Conservation (phyloP, 768 basidiomycete species). For the Lactifluus subvellereus region DNA sequence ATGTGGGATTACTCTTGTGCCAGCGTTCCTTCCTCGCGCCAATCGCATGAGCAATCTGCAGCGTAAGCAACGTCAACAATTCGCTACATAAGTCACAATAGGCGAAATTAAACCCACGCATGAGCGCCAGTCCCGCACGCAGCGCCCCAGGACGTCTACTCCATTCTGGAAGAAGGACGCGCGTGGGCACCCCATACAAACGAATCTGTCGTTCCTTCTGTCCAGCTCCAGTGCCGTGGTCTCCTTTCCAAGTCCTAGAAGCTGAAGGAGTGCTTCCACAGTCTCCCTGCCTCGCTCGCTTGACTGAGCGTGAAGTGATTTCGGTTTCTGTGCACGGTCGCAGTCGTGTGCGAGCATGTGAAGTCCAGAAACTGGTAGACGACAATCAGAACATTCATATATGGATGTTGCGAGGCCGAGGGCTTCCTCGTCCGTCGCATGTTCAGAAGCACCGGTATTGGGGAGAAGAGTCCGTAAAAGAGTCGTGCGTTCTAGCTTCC, state of each 20-base stretch:
- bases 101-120: conserved; percentile 7
- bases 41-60: conserved; percentile 1
- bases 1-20: neutral
- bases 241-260: neutral
- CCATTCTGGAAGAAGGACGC: neutral
- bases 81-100: neutral
- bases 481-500: neutral
- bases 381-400: conserved; percentile 10
- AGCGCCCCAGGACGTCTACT: conserved; percentile 4
- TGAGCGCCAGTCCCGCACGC: conserved; percentile 15
- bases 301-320: neutral
- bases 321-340: neutral
- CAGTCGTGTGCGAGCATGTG: conserved; percentile 15
- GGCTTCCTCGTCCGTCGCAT: neutral
- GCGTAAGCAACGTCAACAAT: neutral
- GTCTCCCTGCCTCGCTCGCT: neutral
- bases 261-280: neutral
- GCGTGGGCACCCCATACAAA: conserved; percentile 1
- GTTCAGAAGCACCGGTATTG: neutral
- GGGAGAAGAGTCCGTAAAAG: conserved; percentile 12
- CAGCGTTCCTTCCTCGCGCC: neutral
- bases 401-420: conserved; percentile 11
- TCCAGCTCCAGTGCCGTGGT: conserved; percentile 12
- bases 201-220: conserved; percentile 15
- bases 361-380: neutral